A percentile compares a stretch with the other conserved stretches of the same genome.
Conservation (phyloP, 2,329 filamentous ascomycete species). For the Penicillium digitatum region DNA sequence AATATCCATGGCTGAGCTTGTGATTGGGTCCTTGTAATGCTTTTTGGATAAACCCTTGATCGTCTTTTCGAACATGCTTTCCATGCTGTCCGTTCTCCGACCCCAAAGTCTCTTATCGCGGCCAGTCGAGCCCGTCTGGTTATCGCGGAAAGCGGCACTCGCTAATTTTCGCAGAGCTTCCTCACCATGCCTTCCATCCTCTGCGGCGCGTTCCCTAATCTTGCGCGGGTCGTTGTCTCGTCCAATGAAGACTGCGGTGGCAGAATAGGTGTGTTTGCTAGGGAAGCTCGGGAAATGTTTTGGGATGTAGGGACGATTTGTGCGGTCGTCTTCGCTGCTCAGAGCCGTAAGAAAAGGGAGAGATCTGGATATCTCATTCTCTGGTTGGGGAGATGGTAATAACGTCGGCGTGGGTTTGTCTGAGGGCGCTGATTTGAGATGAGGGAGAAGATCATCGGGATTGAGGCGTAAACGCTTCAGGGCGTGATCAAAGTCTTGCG, state of each 20-base stretch:
- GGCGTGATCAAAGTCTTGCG: conserved; percentile 56
- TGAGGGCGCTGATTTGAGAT: conserved; percentile 30
- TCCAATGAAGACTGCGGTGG: conserved; percentile 56
- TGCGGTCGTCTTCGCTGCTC: conserved; percentile 46
- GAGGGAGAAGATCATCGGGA: conserved; percentile 33
- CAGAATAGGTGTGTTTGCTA: conserved; percentile 60
- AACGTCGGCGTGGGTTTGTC: conserved; percentile 25
- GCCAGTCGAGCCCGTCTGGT: conserved; percentile 40
- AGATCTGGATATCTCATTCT: conserved; percentile 35
- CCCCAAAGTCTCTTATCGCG: conserved; percentile 42
- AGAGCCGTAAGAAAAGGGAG: conserved; percentile 51
- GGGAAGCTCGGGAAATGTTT: conserved; percentile 60
- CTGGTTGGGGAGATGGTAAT: conserved; percentile 40
- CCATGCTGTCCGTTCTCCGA: conserved; percentile 40
- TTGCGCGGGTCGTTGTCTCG: conserved; percentile 58
- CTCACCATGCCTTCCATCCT: conserved; percentile 63
- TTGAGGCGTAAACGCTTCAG: conserved; percentile 32
- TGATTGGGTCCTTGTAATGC: conserved; percentile 30
- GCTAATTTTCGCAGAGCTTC: conserved; percentile 61
- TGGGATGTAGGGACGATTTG: conserved; percentile 53
- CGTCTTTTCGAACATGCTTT: conserved; percentile 55
- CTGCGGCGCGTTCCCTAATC: conserved; percentile 60
- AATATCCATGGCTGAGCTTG: conserved; percentile 27
- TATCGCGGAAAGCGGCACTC: conserved; percentile 46
- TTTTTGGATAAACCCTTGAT: conserved; percentile 49